Evolutionary conservation across 257 asterid genomes (phyloP), one percentile per base, ranked within the genome.

Genomic region (Solanum chilense): DNA sequence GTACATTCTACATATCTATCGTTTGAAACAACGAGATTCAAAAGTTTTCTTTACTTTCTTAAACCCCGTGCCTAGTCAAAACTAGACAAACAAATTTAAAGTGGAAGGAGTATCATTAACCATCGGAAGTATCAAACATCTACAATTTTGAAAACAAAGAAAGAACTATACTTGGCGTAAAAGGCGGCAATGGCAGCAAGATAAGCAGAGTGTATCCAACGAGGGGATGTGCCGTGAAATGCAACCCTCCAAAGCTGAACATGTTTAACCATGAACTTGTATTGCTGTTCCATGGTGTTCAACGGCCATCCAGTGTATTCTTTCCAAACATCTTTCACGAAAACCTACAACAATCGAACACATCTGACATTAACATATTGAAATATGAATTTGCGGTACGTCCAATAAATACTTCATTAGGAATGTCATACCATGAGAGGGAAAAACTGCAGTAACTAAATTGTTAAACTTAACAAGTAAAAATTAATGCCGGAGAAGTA

Each of bases 291-390:
- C 99, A 97, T 97, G 74, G 93, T 91, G 25, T 96, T 97, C 90
- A 97, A 87, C 23, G 99, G 99, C 99, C 99, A 97, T 3, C 99
- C 99, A 0, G 99, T 93, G 47, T 93, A 93, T 88, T 97, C 99
- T 89, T 97, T 97, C 99, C 99, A 95, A 85, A 97, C 99, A 91
- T 97, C 99, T 91, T 96, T 97, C 56, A 97, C 95, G 18, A 93
- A 87, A 35, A 97, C 85, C 99, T 97, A 92, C 62, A 90, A 12
- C 11, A 68, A 44, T 41, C 2, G 27, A 29, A n/a, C 77, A 29
- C 33, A 78, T 25, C 62, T 7, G n/a, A 29, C 45, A 49, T 29
- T 81, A 74, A 12, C 52, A 11, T 16, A 49, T 18, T 1, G 10
- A 81, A 49, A 10, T 45, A 83, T n/a, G 44, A 87, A 37, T 29